Evolutionary conservation across 352 stramenopile genomes (phyloP).

Genomic region (Thalassiosira livingstoniorum): DNA sequence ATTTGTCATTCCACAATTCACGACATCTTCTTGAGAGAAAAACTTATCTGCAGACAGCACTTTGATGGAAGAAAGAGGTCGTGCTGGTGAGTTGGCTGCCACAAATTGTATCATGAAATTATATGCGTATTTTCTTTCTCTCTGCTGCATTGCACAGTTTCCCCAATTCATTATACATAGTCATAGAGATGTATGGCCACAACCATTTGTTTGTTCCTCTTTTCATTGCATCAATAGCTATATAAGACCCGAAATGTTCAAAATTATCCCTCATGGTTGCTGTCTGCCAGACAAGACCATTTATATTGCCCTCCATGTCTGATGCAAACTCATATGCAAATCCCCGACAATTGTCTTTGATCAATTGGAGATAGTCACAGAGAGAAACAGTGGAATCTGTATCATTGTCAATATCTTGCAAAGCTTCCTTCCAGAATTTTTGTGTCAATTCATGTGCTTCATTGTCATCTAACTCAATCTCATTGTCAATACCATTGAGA

Average conservation of each 20-base stretch:
- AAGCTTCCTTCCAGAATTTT: neutral
- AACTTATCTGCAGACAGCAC: constrained; percentile 11
- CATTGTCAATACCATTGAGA: neutral
- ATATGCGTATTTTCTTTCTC: constrained; percentile 8
- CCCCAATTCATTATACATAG: constrained; percentile 16
- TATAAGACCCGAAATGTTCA: constrained; percentile 14
- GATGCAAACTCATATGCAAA: constrained; percentile 15
- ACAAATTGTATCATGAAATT: constrained; percentile 9
- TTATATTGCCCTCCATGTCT: neutral
- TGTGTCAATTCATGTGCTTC: neutral
- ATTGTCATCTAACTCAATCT: neutral
- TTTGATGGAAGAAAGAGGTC: neutral
- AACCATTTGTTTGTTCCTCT: constrained; percentile 22
- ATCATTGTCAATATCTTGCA: neutral
- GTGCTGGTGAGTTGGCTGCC: neutral
- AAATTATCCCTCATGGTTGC: constrained; percentile 24
- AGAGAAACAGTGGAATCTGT: neutral
- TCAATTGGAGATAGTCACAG: constrained; percentile 8
- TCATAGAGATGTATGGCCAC: constrained; percentile 14
- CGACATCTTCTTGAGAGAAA: constrained; percentile 3
- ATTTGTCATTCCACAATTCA: neutral
- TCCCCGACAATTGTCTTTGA: neutral
- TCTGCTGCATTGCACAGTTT: constrained; percentile 19
- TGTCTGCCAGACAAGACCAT: constrained; percentile 14
- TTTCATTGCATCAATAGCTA: constrained; percentile 17